Evolutionary conservation across 257 asterid genomes (phyloP).

Genomic region (Ehretia macrophylla): DNA sequence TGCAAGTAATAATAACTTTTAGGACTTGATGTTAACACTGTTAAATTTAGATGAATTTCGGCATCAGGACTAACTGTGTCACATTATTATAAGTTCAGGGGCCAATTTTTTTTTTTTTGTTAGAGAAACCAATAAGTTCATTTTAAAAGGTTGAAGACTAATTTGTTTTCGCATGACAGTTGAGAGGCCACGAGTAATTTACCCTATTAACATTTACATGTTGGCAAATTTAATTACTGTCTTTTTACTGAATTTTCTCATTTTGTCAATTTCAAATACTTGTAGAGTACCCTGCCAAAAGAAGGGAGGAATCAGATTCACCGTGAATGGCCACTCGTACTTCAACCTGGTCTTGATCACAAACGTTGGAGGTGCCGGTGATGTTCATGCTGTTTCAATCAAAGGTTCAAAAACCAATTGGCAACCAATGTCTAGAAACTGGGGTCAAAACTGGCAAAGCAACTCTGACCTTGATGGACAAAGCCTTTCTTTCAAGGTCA

Average conservation of each 20-base stretch:
- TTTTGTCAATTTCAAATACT: background rate
- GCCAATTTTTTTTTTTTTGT: no score
- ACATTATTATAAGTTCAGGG: no score
- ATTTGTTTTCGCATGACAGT: no score
- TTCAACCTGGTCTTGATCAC: constrained; percentile 49
- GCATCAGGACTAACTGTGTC: no score
- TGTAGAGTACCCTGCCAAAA: constrained; percentile 41
- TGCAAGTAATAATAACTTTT: no score
- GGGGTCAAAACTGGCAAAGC: constrained; percentile 66
- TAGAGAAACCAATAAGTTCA: no score
- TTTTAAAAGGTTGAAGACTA: no score
- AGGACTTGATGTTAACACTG: no score
- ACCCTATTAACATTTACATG: no score
- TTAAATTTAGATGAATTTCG: no score
- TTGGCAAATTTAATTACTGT: no score
- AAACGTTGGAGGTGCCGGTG: constrained; percentile 55
- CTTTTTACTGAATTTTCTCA: background rate
- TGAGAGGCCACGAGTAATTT: no score
- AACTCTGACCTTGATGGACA: constrained; percentile 39
- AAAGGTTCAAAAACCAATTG: constrained; percentile 41
- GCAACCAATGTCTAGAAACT: constrained; percentile 48
- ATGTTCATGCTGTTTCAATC: constrained; percentile 40
- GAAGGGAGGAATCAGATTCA: constrained; percentile 48
- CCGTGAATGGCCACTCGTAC: constrained; percentile 47
- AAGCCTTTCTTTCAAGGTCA: constrained; percentile 43